phyloP scores from a whole-genome alignment of 2,329 filamentous ascomycete genomes.

The Fusarium sarcochroum region DNA sequence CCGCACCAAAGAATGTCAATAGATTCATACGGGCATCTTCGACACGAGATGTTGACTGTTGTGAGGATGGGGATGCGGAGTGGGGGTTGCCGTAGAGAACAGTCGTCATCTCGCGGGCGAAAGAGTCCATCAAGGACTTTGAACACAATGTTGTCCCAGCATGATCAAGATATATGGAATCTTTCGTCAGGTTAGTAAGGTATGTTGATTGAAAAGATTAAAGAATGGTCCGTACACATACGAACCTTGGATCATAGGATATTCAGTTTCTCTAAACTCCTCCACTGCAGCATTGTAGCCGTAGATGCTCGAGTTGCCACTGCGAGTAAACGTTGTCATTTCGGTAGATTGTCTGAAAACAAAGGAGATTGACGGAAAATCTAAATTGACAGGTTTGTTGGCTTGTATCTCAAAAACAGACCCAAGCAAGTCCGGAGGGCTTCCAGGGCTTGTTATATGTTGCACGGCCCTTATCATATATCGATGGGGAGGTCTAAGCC shows the following conservation, averaged over 20 bases:
- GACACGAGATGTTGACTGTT: slow-evolving; percentile 79
- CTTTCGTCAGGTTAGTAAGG: slow-evolving; percentile 58
- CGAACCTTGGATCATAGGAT: slow-evolving; percentile 78
- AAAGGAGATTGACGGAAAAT: neutral
- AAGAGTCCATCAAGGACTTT: slow-evolving; percentile 84
- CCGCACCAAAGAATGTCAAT: slow-evolving; percentile 83
- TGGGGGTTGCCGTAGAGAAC: slow-evolving; percentile 93
- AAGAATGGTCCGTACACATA: neutral
- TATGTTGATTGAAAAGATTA: neutral
- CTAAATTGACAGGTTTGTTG: neutral
- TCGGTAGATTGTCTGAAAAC: neutral
- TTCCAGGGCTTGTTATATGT: slow-evolving; percentile 17
- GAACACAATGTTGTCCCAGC: slow-evolving; percentile 90
- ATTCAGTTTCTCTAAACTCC: slow-evolving; percentile 70
- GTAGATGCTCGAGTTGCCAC: slow-evolving; percentile 19
- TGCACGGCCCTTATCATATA: slow-evolving; percentile 32
- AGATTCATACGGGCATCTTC: slow-evolving; percentile 81
- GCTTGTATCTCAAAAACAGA: neutral
- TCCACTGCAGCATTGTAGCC: slow-evolving; percentile 73
- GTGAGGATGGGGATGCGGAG: slow-evolving; percentile 85
- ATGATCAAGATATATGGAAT: slow-evolving; percentile 89
- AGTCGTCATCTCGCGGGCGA: slow-evolving; percentile 82
- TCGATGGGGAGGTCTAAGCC: slow-evolving; percentile 22
- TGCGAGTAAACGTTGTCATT: slow-evolving; percentile 11
- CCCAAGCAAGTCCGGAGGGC: neutral